These are phyloP conservation scores for Pochonia chlamydosporia DNA, from an alignment of 2,329 filamentous ascomycete genomes.

Conservation along the genomic window DNA sequence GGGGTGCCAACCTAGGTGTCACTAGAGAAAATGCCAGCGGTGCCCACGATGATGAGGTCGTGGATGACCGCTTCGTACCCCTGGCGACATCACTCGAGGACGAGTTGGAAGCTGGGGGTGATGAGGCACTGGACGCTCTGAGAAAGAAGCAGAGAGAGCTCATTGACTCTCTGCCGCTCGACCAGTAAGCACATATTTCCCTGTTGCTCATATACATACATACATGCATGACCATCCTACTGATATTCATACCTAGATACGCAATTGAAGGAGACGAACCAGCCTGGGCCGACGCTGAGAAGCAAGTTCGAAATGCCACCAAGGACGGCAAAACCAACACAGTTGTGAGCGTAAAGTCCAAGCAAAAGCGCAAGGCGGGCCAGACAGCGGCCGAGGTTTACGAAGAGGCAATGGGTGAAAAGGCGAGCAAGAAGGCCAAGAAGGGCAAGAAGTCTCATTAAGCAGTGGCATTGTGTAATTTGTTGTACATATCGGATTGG, in stretches of 20 bases:
- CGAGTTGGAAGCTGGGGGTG: constrained; percentile 77
- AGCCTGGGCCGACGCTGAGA: constrained; percentile 67
- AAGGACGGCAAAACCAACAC: constrained; percentile 51
- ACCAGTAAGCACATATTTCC: constrained; percentile 43
- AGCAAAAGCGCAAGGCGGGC: constrained; percentile 68
- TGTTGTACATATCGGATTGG: background rate
- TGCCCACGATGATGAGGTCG: constrained; percentile 63
- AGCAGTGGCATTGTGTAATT: constrained; percentile 4
- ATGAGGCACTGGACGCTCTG: constrained; percentile 66
- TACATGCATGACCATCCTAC: no score
- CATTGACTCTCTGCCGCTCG: constrained; percentile 84
- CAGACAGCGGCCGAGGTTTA: constrained; percentile 56
- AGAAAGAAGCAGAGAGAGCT: constrained; percentile 78
- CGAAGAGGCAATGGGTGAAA: constrained; percentile 52
- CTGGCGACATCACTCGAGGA: constrained; percentile 68
- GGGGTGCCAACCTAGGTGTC: constrained; percentile 49
- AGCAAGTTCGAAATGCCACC: constrained; percentile 57
- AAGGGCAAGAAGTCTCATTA: constrained; percentile 29
- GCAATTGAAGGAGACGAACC: constrained; percentile 58
- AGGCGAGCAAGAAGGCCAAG: constrained; percentile 52
- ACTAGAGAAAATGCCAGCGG: constrained; percentile 54
- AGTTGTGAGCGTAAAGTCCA: constrained; percentile 80
- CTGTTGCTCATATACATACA: background rate
- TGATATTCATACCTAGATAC: constrained; percentile 38
- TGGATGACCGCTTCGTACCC: constrained; percentile 62